phyloP scores from a whole-genome alignment of 805 yeast genomes.

The Lipomyces oligophaga region DNA sequence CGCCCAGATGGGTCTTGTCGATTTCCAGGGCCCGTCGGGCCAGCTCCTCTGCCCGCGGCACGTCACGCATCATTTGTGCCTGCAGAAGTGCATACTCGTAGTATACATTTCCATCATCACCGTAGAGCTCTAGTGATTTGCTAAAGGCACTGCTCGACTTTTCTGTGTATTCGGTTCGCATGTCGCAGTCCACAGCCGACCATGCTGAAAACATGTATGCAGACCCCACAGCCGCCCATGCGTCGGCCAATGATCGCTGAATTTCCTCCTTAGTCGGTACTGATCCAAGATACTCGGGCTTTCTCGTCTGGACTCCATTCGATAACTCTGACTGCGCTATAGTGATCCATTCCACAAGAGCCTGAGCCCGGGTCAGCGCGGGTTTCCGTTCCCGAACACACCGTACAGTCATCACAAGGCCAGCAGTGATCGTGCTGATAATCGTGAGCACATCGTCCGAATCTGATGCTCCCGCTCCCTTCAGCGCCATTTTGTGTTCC shows the following conservation, averaged over 20 bases:
- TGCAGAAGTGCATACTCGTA: constrained; percentile 18
- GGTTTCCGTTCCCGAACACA: constrained; percentile 11
- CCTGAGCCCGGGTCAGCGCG: constrained; percentile 14
- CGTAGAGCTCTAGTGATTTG: constrained; percentile 7
- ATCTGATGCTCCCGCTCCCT: constrained; percentile 20
- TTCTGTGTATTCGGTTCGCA: constrained; percentile 3
- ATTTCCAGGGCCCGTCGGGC: constrained; percentile 12
- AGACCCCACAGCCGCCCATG: constrained; percentile 25
- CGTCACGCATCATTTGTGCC: constrained; percentile 11
- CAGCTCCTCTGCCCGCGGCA: constrained; percentile 12
- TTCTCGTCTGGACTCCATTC: neutral
- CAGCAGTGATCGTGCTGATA: constrained; percentile 13
- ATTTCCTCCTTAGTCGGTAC: neutral
- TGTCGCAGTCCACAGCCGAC: constrained; percentile 5
- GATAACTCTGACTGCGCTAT: constrained; percentile 1
- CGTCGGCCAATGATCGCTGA: constrained; percentile 2
- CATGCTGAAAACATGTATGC: constrained; percentile 20
- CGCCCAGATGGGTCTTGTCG: constrained; percentile 16
- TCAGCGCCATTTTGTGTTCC: constrained; percentile 21
- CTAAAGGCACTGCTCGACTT: constrained; percentile 15
- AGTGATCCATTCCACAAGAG: constrained; percentile 18
- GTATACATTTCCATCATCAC: constrained; percentile 1
- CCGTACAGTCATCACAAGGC: constrained; percentile 21
- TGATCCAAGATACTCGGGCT: too few species aligned
- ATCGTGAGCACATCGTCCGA: constrained; percentile 17